Conservation (phyloP, 305 asterid genomes). For the Stenogyne calaminthoides region DNA sequence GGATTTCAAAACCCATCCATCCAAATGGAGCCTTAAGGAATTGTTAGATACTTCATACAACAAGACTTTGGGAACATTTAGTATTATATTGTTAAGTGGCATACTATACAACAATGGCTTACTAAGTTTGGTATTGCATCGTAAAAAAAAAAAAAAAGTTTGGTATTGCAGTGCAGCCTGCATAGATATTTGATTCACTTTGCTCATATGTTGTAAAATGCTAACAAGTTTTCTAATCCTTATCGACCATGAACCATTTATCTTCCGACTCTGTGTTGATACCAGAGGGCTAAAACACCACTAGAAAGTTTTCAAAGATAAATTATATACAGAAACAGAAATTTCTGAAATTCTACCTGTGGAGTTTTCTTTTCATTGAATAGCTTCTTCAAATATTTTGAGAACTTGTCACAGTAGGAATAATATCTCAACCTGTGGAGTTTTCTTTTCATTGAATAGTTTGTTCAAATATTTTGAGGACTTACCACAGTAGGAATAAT, state of each 20-base stretch:
- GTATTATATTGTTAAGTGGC: too few relatives aligned
- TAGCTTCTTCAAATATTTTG: not conserved
- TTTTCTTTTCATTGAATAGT: conserved; percentile 3
- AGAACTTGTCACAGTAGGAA: not conserved
- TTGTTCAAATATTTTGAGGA: not conserved
- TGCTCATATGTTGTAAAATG: conserved; percentile 9
- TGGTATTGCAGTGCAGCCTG: too few relatives aligned
- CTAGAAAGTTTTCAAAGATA: not conserved
- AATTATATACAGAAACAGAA: not conserved
- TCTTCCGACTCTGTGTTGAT: not conserved
- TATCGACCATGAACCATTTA: not conserved
- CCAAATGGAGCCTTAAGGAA: too few relatives aligned
- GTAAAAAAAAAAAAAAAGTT: too few relatives aligned
- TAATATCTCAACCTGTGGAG: not conserved
- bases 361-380: conserved; percentile 3
- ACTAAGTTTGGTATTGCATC: too few relatives aligned
- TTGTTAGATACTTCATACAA: not conserved
- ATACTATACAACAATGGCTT: too few relatives aligned
- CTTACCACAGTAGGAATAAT: not conserved
- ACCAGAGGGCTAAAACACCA: not conserved
- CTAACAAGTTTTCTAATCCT: not conserved
- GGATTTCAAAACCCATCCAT: too few relatives aligned
- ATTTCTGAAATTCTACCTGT: not conserved
- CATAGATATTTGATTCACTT: not conserved
- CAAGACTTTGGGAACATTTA: not conserved